Conservation (phyloP, 2,329 filamentous ascomycete genomes). For the Tolypocladium ophioglossoides region DNA sequence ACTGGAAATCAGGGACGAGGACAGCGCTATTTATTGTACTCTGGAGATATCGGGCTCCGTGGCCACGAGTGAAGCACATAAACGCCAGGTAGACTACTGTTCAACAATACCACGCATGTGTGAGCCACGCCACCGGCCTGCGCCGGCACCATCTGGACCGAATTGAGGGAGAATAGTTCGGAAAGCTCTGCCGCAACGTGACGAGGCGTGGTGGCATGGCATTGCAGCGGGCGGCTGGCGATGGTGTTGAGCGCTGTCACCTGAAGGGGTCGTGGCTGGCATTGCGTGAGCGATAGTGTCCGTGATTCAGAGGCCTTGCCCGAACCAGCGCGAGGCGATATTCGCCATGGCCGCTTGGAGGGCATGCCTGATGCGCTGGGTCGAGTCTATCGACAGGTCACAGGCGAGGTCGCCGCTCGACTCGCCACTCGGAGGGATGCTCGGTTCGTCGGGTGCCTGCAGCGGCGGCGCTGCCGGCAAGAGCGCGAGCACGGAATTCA, state of each 20-base stretch:
- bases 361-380: not conserved
- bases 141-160: not conserved
- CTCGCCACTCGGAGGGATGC: not conserved
- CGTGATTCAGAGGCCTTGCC: not conserved
- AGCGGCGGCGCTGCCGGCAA: too few relatives aligned
- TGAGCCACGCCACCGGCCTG: not conserved
- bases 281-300: not conserved
- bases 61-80: not conserved
- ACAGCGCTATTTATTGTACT: not conserved
- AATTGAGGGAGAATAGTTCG: not conserved
- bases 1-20: not conserved
- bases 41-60: not conserved
- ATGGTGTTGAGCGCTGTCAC: too few relatives aligned
- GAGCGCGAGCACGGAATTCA: not conserved
- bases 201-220: not conserved
- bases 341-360: not conserved
- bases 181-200: not conserved
- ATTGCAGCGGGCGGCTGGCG: conserved; percentile 1
- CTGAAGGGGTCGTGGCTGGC: not conserved
- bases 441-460: not conserved
- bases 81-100: not conserved
- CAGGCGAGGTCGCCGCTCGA: not conserved
- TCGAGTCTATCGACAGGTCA: too few relatives aligned
- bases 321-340: not conserved
- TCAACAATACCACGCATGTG: not conserved